Base-by-base conservation (phyloP, 345 rosid species). In the Hypericum perforatum region DNA sequence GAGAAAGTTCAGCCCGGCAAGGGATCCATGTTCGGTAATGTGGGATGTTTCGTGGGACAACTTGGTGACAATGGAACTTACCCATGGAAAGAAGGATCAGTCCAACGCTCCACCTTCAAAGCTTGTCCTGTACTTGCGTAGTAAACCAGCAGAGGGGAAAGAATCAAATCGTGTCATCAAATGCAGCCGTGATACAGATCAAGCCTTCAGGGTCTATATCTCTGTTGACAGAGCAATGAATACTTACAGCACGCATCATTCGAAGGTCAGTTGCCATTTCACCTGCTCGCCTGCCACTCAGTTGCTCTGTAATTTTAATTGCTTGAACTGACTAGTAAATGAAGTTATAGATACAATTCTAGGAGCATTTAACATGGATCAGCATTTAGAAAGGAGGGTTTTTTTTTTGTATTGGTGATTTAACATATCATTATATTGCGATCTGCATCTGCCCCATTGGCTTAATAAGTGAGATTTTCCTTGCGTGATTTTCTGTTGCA, bases 41-140 rank as follows among this genome's bases (percentile, higher is more conserved):
- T 92, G 98, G 98, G 95, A 85, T 69, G 78, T 88, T 43, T 57
- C 71, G 29, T 92, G 86, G 98, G 70, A 63, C 68, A 94, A 92
- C 70, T 71, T 92, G 61, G 70, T 68, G 51, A 82, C 79, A 7
- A 88, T 92, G 97, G 91, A 92, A 67, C 68, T 92, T 66, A 80
- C 76, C 58, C 76, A 66, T 11, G 94, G 91, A 75, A 88, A 92
- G 76, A 88, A 83, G 50, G 95, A 92, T 68, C 67, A 49, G n/a
- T 82, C 78, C 13, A 80, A 80, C 58, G 67, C 84, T 64, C 86
- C 83, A 57, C 82, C 80, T 56, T 88, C 98, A 8, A 78, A 63
- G 45, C 80, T 92, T 38, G 53, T 78, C 54, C 78, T 92, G 39
- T 76, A 88, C 62, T 67, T 81, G 16, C 77, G 62, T 59, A 43